Evolutionary conservation across 352 stramenopile species (phyloP), one percentile per base, ranked within the genome.

Genomic region (Phytophthora constricta): DNA sequence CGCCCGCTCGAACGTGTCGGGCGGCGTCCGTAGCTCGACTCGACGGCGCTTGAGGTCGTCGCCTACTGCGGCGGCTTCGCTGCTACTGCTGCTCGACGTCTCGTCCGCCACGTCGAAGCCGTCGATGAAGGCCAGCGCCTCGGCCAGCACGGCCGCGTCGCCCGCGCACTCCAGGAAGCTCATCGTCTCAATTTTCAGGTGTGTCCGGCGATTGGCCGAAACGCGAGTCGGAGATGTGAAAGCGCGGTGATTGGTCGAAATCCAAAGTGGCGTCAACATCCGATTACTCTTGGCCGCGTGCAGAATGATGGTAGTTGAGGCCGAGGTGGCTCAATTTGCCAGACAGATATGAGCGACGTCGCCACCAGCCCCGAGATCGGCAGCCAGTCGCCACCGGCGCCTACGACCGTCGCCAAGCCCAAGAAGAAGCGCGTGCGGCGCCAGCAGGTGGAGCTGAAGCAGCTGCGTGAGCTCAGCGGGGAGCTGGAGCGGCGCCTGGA

Each of bases 391-490:
- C 65, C 65, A 8, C 9, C 39, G 16, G 42, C 27, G 14, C 23
- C 22, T 2, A 11, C 20, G 20, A 42, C 28, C 0, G 17, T 37
- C 14, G 1, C 56, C 2, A 31, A 28, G 2, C 43, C 58, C 22
- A 72, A 72, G 55, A 72, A 76, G 53, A 78, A 78, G 52, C 70
- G 70, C 47, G 66, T 78, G 34, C 47, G 70, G 17, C 54, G 73
- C 9, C 70, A 81, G 51, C 65, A 74, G 39, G 31, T 77, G 37
- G 74, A 82, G 60, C 68, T 82, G 10, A 57, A 68, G 49, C 53
- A 76, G 31, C 63, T 82, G 20, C 74, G 74, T n/a, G 57, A 73
- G 50, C 65, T 74, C 16, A 63, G 68, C 17, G 62, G 51, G 41
- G 68, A 79, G 48, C 62, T 78, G 33, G 62, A 78, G 28, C 49